Percentiles rank a stretch among this genome's conserved stretches.
Conservation (phyloP, 768 basidiomycete species). For the Rhizopogon sp. region DNA sequence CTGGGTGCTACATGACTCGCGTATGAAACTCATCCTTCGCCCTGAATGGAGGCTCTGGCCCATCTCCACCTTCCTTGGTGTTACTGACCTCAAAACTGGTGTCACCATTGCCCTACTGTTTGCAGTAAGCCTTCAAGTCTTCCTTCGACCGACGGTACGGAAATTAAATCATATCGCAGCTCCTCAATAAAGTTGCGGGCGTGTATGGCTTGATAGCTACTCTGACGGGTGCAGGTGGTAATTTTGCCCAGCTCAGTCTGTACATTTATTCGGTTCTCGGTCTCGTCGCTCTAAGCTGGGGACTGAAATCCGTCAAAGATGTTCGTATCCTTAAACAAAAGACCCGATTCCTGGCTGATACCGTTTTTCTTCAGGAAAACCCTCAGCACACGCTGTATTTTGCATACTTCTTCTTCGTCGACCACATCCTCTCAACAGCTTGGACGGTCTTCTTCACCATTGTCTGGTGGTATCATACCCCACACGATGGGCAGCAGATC, state of each 20-base stretch:
- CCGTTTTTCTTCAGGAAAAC: slow-evolving; percentile 67
- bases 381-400: slow-evolving; percentile 80
- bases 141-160: background rate
- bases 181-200: slow-evolving; percentile 97
- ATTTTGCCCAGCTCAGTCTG: slow-evolving; percentile 86
- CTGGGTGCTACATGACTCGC: slow-evolving; percentile 26
- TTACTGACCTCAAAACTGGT: slow-evolving; percentile 93
- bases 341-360: background rate
- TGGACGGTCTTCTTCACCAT: slow-evolving; percentile 94
- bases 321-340: slow-evolving; percentile 40
- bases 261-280: slow-evolving; percentile 90
- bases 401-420: slow-evolving; percentile 87
- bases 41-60: slow-evolving; percentile 84
- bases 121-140: slow-evolving; percentile 50
- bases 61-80: slow-evolving; percentile 74
- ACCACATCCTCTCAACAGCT: slow-evolving; percentile 84
- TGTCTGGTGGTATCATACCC: slow-evolving; percentile 78
- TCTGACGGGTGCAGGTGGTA: slow-evolving; percentile 86
- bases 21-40: slow-evolving; percentile 77
- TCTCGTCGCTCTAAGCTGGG: slow-evolving; percentile 81
- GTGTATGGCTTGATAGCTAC: slow-evolving; percentile 94
- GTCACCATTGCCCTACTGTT: slow-evolving; percentile 86
- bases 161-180: slow-evolving; percentile 33
- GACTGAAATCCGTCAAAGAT: slow-evolving; percentile 77
- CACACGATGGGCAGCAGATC: slow-evolving; percentile 82